These are phyloP conservation scores for Ceratocystis colombiana DNA, from an alignment of 2,329 filamentous ascomycete genomes.

Conservation along the genomic window DNA sequence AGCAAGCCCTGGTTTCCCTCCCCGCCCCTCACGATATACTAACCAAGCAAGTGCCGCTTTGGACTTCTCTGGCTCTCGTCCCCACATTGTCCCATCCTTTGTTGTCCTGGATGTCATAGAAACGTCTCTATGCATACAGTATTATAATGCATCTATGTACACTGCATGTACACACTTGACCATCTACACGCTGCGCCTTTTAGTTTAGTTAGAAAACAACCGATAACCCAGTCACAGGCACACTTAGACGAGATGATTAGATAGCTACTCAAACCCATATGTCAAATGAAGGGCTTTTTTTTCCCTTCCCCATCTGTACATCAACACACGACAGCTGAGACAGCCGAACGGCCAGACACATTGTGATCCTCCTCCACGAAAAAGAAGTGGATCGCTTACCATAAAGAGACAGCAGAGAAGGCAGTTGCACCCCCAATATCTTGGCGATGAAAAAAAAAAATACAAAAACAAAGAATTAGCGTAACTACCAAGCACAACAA, in stretches of 20 bases:
- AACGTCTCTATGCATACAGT: background rate
- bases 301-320: background rate
- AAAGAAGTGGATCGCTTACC: background rate
- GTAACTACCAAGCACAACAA: background rate
- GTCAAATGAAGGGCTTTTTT: too few species aligned
- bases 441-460: background rate
- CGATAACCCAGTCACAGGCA: too few species aligned
- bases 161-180: background rate
- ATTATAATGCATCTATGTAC: background rate
- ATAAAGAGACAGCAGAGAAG: background rate
- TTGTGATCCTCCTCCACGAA: background rate
- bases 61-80: background rate
- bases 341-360: background rate
- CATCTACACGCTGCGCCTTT: background rate
- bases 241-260: too few species aligned
- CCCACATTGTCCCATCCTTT: conserved; percentile 10
- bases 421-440: background rate
- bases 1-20: background rate
- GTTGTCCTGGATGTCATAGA: background rate
- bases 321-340: background rate
- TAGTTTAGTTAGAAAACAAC: too few species aligned
- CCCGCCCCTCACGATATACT: too few species aligned
- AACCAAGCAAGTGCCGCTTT: background rate
- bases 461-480: background rate
- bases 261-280: too few species aligned